Evolutionary conservation across 306 rosid genomes (phyloP), one percentile per base, ranked within the genome.

Genomic region (Inga oerstediana): DNA sequence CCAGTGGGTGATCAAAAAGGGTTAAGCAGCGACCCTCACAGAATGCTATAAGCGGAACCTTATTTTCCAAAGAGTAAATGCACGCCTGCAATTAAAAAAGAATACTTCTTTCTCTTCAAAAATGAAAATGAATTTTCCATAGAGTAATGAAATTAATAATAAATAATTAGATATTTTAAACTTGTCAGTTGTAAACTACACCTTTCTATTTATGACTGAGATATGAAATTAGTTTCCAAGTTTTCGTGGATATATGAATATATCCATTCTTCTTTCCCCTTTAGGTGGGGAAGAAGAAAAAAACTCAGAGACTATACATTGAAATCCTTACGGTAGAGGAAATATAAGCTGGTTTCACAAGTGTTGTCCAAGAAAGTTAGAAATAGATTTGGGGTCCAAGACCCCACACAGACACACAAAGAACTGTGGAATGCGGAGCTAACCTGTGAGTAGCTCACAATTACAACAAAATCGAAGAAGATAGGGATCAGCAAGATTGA

Each of bases 11-110:
- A 66, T 92, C 87, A 88, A 93, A 96, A 51, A 96, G 87, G 75
- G 98, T 85, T 72, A 96, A 89, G 91, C 99, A 96, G 79, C 94
- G 98, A 45, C 90, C 96, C 88, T 81, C 88, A 73, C 92, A 75
- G 87, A 92, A 96, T 30, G 97, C 97, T 76, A 96, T 80, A 58
- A 96, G 88, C 37, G 99, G 98, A 86, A 91, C 89, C 81, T 90
- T 88, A 79, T 78, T 84, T 88, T 91, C 93, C 91, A 85, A 84
- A 49, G 99, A 93, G 87, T 93, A 96, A 71, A 89, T 82, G 72
- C 94, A 93, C 19, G 97, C 97, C 98, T 95, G 91, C 88, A 86
- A 8, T 79, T 76, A 61, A 80, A 78, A 64, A 81, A 46, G 80
- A 75, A 79, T 37, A 62, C 30, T 37, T 49, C 30, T 56, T 44